These are phyloP conservation scores for Candida smagusa DNA, from an alignment of 1,139 yeast genomes.

Conservation along the genomic window DNA sequence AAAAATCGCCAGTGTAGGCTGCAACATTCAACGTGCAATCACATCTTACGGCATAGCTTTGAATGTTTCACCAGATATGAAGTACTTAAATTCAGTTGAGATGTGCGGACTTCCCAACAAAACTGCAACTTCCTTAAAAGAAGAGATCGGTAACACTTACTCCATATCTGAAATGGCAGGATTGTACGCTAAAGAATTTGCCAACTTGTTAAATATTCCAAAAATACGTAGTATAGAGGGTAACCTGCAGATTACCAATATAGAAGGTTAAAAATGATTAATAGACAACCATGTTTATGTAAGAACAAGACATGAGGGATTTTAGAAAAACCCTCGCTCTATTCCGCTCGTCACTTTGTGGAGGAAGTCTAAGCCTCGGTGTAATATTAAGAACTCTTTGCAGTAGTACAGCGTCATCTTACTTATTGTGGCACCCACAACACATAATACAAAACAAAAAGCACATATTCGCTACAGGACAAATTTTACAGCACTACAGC, in stretches of 20 bases:
- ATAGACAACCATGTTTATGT: too few relatives aligned
- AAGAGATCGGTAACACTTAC: slow-evolving; percentile 4
- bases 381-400: too few relatives aligned
- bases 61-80: slow-evolving; percentile 71
- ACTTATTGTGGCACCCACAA: too few relatives aligned
- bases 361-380: too few relatives aligned
- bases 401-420: too few relatives aligned
- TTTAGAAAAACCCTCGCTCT: too few relatives aligned
- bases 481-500: too few relatives aligned
- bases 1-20: slow-evolving; percentile 88
- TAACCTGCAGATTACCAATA: not conserved
- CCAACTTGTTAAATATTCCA: slow-evolving; percentile 43
- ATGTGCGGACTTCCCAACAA: slow-evolving; percentile 84
- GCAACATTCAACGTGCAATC: slow-evolving; percentile 78
- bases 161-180: slow-evolving; percentile 39
- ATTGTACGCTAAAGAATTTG: slow-evolving; percentile 51
- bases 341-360: too few relatives aligned
- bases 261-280: too few relatives aligned
- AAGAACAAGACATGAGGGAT: too few relatives aligned
- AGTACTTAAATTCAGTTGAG: slow-evolving; percentile 64
- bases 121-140: slow-evolving; percentile 34
- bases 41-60: slow-evolving; percentile 90
- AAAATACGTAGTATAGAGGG: slow-evolving; percentile 10
- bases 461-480: too few relatives aligned
- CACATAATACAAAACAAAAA: too few relatives aligned